These are phyloP conservation scores for Rhododendron williamsianum DNA, from an alignment of 148 eudicot genomes.

Conservation along the genomic window DNA sequence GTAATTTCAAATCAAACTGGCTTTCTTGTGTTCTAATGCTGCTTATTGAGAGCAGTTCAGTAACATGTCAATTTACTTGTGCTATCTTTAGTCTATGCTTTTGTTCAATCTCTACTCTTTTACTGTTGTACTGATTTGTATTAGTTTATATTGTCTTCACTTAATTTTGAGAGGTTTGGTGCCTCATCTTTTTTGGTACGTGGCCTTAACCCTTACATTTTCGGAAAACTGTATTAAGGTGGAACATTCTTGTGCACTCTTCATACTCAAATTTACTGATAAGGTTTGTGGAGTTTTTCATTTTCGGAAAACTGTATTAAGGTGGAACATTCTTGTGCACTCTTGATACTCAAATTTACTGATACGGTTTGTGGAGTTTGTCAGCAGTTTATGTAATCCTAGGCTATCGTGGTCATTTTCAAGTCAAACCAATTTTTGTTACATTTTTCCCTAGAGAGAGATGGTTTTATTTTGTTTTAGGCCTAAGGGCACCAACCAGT, in stretches of 20 bases:
- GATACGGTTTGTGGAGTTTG: background rate
- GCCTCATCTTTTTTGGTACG: background rate
- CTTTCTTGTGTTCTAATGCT: background rate
- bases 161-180: background rate
- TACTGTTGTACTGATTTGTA: background rate
- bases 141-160: background rate
- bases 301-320: background rate
- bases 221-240: background rate
- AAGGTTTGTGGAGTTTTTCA: background rate
- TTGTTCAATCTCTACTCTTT: background rate
- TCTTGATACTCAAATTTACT: background rate
- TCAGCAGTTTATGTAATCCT: background rate
- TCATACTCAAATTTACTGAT: background rate
- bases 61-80: background rate
- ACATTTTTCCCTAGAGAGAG: background rate
- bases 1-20: background rate
- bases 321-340: background rate
- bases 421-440: background rate
- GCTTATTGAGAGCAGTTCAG: background rate
- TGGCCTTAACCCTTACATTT: background rate
- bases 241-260: constrained; percentile 1
- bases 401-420: background rate
- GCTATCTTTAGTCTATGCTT: background rate
- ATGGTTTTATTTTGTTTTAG: background rate
- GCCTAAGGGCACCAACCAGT: background rate